phyloP scores from a whole-genome alignment of 2,329 filamentous ascomycete genomes.

The Escovopsis sp. region DNA sequence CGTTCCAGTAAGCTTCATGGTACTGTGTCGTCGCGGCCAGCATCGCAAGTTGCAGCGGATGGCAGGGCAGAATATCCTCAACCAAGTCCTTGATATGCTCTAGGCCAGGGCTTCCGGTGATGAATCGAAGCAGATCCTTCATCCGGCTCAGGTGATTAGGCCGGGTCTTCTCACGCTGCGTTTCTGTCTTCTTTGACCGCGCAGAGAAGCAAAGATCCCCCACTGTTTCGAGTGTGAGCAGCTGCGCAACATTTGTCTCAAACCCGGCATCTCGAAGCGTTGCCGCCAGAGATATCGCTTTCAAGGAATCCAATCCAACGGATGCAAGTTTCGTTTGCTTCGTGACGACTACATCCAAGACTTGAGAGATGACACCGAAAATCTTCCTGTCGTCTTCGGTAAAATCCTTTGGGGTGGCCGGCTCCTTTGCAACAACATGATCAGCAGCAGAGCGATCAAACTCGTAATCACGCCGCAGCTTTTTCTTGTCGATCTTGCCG shows the following conservation, averaged over 20 bases:
- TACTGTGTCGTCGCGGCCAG: constrained; percentile 54
- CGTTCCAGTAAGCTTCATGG: constrained; percentile 58
- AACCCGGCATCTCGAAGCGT: constrained; percentile 43
- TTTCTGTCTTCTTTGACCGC: not conserved
- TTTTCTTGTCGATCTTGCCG: constrained; percentile 66
- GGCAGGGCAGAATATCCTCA: constrained; percentile 45
- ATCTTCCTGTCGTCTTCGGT: constrained; percentile 18
- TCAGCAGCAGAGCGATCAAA: not conserved
- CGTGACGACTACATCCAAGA: constrained; percentile 24
- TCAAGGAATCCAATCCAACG: constrained; percentile 49
- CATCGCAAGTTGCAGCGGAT: constrained; percentile 66
- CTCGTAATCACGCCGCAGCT: constrained; percentile 38
- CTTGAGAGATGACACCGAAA: constrained; percentile 22
- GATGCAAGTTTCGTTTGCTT: constrained; percentile 30
- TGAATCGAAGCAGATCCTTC: constrained; percentile 8
- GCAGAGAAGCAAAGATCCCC: constrained; percentile 13
- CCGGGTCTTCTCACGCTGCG: not conserved
- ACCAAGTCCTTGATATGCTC: constrained; percentile 13
- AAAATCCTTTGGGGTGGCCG: constrained; percentile 2
- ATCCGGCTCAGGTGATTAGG: constrained; percentile 8
- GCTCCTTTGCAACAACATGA: not conserved
- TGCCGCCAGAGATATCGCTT: constrained; percentile 40
- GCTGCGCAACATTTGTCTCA: constrained; percentile 38
- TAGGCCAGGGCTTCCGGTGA: constrained; percentile 7
- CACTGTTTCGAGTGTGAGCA: constrained; percentile 42